Evolutionary conservation across 768 basidiomycete species (phyloP).

Genomic region (Tubosaeta sp.): DNA sequence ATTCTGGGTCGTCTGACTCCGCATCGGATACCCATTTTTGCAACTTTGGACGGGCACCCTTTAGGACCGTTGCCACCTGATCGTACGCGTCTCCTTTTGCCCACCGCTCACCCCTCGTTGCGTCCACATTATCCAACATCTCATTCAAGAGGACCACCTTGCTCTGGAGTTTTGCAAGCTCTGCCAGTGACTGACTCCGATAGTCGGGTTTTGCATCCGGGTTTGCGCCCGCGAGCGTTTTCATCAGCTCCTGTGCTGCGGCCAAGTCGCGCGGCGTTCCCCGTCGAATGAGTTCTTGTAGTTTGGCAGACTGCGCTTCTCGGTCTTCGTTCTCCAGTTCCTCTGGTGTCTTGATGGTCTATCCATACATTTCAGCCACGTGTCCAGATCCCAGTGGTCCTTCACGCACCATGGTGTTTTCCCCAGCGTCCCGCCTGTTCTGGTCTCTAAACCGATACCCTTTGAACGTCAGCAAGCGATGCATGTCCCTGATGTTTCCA

Average conservation of each 20-base stretch:
- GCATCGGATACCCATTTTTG: conserved; percentile 99
- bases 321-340: conserved; percentile 96
- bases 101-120: conserved; percentile 67
- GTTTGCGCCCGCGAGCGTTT: conserved; percentile 88
- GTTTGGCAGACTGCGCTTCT: conserved; percentile 90
- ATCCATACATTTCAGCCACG: conserved; percentile 2
- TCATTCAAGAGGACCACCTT: conserved; percentile 96
- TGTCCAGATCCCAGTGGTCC: neutral
- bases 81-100: conserved; percentile 91
- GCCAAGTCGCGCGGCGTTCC: conserved; percentile 95
- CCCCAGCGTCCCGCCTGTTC: conserved; percentile 14
- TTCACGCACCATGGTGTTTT: conserved; percentile 21
- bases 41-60: conserved; percentile 82
- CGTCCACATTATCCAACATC: conserved; percentile 90
- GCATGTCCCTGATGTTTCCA: conserved; percentile 97
- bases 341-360: conserved; percentile 93
- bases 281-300: conserved; percentile 96
- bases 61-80: conserved; percentile 86
- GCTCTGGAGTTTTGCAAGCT: conserved; percentile 90
- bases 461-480: conserved; percentile 88
- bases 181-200: conserved; percentile 79
- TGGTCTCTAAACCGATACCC: conserved; percentile 75
- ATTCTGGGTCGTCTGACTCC: conserved; percentile 82
- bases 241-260: conserved; percentile 97
- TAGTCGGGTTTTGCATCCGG: conserved; percentile 95